These are phyloP conservation scores for Aspergillus vadensis DNA, from an alignment of 2,329 filamentous ascomycete genomes.

Conservation along the genomic window DNA sequence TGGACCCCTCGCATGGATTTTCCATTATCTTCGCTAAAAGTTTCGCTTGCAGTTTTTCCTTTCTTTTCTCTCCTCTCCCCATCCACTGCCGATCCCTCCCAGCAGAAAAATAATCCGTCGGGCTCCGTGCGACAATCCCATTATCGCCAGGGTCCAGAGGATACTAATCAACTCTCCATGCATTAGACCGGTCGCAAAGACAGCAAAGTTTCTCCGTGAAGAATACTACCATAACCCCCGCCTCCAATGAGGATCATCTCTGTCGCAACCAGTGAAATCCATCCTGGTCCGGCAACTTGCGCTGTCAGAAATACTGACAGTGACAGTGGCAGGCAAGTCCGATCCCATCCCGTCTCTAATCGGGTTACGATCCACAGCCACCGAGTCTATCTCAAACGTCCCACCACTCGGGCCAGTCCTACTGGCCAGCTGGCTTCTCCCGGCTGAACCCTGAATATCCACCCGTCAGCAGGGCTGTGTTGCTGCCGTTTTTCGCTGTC, in stretches of 20 bases:
- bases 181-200: not conserved
- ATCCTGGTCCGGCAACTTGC: not conserved
- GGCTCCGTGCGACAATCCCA: not conserved
- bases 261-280: not conserved
- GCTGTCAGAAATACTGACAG: not conserved
- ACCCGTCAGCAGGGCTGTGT: not conserved
- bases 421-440: conserved; percentile 11
- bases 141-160: not conserved
- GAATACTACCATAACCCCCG: not conserved
- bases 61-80: not conserved
- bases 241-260: not conserved
- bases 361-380: conserved; percentile 17
- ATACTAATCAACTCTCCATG: not conserved
- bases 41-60: not conserved
- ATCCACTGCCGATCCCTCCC: not conserved
- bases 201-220: not conserved
- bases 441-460: conserved; percentile 3
- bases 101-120: not conserved
- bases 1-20: not conserved
- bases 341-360: conserved; percentile 9
- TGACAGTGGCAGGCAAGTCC: not conserved
- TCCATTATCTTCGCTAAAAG: not conserved
- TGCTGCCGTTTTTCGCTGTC: not conserved
- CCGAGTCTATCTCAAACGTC: conserved; percentile 19
- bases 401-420: conserved; percentile 5